A percentile compares a stretch with the other conserved stretches of the same genome.
Conservation (phyloP, 257 asterid genomes). For the Cordia subcordata region DNA sequence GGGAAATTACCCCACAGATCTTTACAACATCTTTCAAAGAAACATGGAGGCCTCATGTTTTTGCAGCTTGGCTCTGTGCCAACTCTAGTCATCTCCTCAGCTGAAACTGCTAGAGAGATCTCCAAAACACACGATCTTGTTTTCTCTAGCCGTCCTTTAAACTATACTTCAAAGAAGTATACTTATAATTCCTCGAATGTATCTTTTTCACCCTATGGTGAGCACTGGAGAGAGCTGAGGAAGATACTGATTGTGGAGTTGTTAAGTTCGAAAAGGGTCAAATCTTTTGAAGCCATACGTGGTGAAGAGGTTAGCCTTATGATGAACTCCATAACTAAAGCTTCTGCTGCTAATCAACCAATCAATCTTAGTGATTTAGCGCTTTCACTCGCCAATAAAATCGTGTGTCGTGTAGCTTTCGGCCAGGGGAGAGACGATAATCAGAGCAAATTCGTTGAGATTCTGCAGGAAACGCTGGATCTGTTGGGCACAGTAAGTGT, state of each 20-base stretch:
- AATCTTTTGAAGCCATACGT: neutral
- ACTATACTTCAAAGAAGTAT: neutral
- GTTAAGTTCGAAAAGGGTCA: constrained; percentile 3
- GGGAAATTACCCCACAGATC: neutral
- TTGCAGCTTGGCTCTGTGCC: constrained; percentile 1
- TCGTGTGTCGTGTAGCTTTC: constrained; percentile 41
- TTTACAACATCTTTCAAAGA: neutral
- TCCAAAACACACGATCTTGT: constrained; percentile 1
- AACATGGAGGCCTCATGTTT: constrained; percentile 10
- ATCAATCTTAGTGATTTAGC: constrained; percentile 24
- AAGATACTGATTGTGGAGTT: constrained; percentile 6
- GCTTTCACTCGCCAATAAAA: constrained; percentile 23
- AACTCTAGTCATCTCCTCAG: constrained; percentile 6
- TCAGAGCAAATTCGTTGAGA: constrained; percentile 11
- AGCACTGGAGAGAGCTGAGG: constrained; percentile 7
- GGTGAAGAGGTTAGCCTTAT: constrained; percentile 1
- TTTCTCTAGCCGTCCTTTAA: neutral
- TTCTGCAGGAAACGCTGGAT: constrained; percentile 19
- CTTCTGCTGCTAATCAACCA: neutral
- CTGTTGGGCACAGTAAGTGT: constrained; percentile 20
- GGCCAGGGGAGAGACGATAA: constrained; percentile 18
- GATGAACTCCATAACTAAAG: neutral
- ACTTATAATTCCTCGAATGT: neutral
- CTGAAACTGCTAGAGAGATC: constrained; percentile 5
- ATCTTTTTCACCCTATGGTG: constrained; percentile 1